phyloP scores from a whole-genome alignment of 371 early-diverging fungal genomes.

The Thermomucor indicae-seudaticae region DNA sequence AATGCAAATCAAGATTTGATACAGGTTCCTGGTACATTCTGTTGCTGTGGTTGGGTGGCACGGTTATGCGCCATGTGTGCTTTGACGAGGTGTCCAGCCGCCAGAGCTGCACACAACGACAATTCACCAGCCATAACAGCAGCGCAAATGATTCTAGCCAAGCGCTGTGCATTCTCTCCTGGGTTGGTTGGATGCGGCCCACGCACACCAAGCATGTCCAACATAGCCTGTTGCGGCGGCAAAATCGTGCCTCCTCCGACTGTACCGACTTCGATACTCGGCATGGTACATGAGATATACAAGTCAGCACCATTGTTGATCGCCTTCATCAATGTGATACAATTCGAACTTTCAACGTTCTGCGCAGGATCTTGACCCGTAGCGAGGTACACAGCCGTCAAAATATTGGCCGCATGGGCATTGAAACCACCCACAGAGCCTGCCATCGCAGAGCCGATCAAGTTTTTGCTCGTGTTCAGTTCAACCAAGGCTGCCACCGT shows the following conservation, averaged over 20 bases:
- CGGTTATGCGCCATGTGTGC: slow-evolving; percentile 86
- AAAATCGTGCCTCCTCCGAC: slow-evolving; percentile 95
- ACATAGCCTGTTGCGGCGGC: slow-evolving; percentile 83
- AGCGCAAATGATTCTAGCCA: slow-evolving; percentile 89
- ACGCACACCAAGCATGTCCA: slow-evolving; percentile 87
- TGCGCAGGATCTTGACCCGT: slow-evolving; percentile 98
- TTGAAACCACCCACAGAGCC: slow-evolving; percentile 95
- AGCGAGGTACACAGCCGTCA: slow-evolving; percentile 94
- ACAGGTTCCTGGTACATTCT: slow-evolving; percentile 13
- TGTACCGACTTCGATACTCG: slow-evolving; percentile 94
- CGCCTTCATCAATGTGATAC: slow-evolving; percentile 95
- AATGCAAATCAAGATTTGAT: slow-evolving; percentile 20
- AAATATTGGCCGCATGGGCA: slow-evolving; percentile 94
- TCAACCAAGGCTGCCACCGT: slow-evolving; percentile 76
- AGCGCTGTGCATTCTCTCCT: slow-evolving; percentile 82
- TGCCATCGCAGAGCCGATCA: slow-evolving; percentile 95
- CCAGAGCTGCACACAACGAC: slow-evolving; percentile 81
- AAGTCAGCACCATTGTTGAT: slow-evolving; percentile 74
- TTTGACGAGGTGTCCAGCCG: slow-evolving; percentile 83
- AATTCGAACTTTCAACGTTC: slow-evolving; percentile 92
- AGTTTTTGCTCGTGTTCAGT: slow-evolving; percentile 85
- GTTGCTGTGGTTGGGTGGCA: slow-evolving; percentile 14
- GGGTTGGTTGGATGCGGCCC: slow-evolving; percentile 84
- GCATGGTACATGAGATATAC: slow-evolving; percentile 92
- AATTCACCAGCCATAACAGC: slow-evolving; percentile 98